Conservation (phyloP, 495 filamentous ascomycete genomes). For the Trichoderma orchidacearum region DNA sequence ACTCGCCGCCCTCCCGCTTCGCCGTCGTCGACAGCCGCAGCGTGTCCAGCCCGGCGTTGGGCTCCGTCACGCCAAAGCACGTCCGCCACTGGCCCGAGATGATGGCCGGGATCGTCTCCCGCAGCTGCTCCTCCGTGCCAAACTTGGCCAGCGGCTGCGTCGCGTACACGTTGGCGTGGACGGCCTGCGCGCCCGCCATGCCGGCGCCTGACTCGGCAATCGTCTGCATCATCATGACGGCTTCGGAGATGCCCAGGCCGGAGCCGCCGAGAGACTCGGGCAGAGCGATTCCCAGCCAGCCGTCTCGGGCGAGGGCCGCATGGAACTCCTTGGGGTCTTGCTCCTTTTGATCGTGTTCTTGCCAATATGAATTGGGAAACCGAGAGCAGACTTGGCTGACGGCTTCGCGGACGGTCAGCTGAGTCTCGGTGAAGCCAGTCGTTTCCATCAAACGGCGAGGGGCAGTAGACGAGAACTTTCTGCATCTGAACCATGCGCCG, state of each 20-base stretch:
- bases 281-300: conserved; percentile 74
- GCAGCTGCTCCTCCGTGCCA: conserved; percentile 44
- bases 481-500: background rate
- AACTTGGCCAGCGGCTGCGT: conserved; percentile 65
- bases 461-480: conserved; percentile 12
- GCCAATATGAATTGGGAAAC: conserved; percentile 56
- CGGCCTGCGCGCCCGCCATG: conserved; percentile 63
- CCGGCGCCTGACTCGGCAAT: conserved; percentile 66
- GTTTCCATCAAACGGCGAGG: conserved; percentile 47
- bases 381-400: conserved; percentile 52
- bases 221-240: conserved; percentile 76
- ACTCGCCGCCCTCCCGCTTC: conserved; percentile 35
- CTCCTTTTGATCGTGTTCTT: conserved; percentile 49
- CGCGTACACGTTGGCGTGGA: conserved; percentile 65
- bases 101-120: conserved; percentile 50
- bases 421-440: conserved; percentile 56
- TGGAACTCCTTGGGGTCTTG: conserved; percentile 62
- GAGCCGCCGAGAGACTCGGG: conserved; percentile 59
- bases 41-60: conserved; percentile 64
- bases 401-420: conserved; percentile 58
- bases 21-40: conserved; percentile 51
- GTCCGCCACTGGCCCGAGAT: conserved; percentile 54
- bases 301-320: conserved; percentile 58
- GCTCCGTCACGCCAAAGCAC: conserved; percentile 60
- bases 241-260: conserved; percentile 66